A percentile compares a stretch with the other conserved stretches of the same genome.
phyloP scores from a whole-genome alignment of 257 asterid genomes.

The Paraleonurus japonicus region DNA sequence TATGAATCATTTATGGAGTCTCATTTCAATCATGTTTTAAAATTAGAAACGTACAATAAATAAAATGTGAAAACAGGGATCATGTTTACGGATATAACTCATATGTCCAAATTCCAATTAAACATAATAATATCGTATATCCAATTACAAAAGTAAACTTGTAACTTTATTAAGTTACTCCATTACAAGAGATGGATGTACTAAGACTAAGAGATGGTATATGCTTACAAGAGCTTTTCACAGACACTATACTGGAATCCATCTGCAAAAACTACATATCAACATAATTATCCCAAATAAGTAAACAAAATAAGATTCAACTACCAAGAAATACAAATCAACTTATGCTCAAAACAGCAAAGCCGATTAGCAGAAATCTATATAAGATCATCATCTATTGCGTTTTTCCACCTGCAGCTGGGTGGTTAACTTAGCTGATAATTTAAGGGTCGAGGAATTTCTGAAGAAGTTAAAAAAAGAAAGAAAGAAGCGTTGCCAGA shows the following conservation, averaged over 20 bases:
- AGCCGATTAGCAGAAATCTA: conserved; percentile 1
- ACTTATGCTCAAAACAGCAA: conserved; percentile 2
- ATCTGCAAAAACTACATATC: background rate
- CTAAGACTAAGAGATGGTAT: background rate
- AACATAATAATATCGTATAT: background rate
- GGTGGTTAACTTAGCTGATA: conserved; percentile 19
- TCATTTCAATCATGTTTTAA: too few relatives aligned
- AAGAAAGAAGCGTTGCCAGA: conserved; percentile 12
- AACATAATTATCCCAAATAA: background rate
- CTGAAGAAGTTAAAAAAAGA: background rate
- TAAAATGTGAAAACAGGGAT: too few relatives aligned
- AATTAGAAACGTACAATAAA: too few relatives aligned
- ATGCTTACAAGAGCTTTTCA: background rate
- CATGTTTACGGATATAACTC: too few relatives aligned
- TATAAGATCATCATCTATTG: conserved; percentile 3
- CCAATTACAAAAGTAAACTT: background rate
- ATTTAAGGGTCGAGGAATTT: background rate
- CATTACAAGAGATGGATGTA: background rate
- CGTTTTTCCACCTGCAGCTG: conserved; percentile 21
- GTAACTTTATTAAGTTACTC: too few relatives aligned
- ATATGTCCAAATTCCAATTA: background rate
- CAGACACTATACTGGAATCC: background rate
- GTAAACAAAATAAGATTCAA: background rate
- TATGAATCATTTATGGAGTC: too few relatives aligned
- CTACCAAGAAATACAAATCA: conserved; percentile 1